phyloP scores from a whole-genome alignment of 495 filamentous ascomycete species.

The Lichina pygmaea region DNA sequence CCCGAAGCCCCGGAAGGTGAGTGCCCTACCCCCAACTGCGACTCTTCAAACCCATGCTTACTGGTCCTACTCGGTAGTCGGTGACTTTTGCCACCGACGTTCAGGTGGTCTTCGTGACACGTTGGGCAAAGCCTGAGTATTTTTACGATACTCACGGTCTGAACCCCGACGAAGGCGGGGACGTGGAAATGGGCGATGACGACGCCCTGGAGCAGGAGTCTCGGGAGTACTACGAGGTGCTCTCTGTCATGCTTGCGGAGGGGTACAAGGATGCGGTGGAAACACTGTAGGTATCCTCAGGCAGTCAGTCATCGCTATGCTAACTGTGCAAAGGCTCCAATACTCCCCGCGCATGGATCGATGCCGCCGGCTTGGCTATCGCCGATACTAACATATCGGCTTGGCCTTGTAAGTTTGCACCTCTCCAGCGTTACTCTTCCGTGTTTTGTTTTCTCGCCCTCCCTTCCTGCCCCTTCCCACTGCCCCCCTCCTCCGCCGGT shows the following conservation, averaged over 20 bases:
- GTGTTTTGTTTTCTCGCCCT: background rate
- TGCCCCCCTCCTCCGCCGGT: background rate
- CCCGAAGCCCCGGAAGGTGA: too few relatives aligned
- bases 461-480: background rate
- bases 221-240: background rate
- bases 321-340: too few relatives aligned
- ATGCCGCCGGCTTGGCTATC: too few relatives aligned
- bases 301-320: too few relatives aligned
- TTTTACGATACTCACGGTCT: background rate
- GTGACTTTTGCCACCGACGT: background rate
- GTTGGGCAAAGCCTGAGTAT: background rate
- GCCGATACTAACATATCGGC: too few relatives aligned
- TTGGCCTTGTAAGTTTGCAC: too few relatives aligned
- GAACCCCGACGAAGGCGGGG: constrained; percentile 34
- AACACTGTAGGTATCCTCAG: too few relatives aligned
- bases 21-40: too few relatives aligned
- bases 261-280: background rate
- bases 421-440: background rate
- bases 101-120: background rate
- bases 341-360: too few relatives aligned
- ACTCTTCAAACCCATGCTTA: background rate
- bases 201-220: background rate
- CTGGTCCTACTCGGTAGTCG: background rate
- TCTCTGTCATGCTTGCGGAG: background rate
- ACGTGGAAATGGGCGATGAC: constrained; percentile 24